Evolutionary conservation across 345 rosid species (phyloP).

Genomic region (Geranium brycei): DNA sequence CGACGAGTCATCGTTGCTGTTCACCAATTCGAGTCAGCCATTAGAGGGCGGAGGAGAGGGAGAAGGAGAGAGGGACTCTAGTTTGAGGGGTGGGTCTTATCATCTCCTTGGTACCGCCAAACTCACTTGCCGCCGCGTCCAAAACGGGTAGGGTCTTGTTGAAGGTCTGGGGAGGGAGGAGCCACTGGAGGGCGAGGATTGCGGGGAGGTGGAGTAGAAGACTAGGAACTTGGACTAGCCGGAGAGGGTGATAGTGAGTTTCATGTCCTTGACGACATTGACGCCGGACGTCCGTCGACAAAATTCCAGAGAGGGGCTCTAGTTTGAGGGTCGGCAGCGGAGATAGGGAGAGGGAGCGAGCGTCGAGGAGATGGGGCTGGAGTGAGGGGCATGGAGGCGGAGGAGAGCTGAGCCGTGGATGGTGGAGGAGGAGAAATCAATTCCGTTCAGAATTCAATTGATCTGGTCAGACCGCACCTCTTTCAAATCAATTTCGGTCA

Average conservation of each 20-base stretch:
- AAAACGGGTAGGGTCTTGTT: conserved; percentile 54
- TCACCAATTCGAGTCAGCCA: no score
- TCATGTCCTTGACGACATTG: conserved; percentile 46
- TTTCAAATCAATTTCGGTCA: no score
- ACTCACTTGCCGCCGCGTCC: conserved; percentile 71
- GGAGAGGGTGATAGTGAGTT: conserved; percentile 31
- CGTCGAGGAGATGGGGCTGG: conserved; percentile 51
- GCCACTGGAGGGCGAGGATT: conserved; percentile 95
- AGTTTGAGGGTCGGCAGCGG: conserved; percentile 33
- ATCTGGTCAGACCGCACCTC: no score
- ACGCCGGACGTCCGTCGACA: conserved; percentile 14
- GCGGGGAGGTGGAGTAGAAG: conserved; percentile 46
- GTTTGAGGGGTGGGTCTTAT: conserved; percentile 20
- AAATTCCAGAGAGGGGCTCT: conserved; percentile 21
- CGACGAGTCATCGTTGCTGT: no score
- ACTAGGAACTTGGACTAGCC: conserved; percentile 29
- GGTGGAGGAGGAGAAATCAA: no score
- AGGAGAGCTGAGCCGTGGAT: no score
- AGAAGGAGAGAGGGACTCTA: no score
- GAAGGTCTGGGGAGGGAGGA: conserved; percentile 61
- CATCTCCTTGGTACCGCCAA: conserved; percentile 84
- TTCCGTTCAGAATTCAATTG: no score
- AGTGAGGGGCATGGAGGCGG: conserved; percentile 60
- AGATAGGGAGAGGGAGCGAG: conserved; percentile 31
- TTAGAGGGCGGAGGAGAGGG: no score